These are phyloP conservation scores for Lagenaria siceraria DNA, from an alignment of 306 rosid species.

Conservation along the genomic window DNA sequence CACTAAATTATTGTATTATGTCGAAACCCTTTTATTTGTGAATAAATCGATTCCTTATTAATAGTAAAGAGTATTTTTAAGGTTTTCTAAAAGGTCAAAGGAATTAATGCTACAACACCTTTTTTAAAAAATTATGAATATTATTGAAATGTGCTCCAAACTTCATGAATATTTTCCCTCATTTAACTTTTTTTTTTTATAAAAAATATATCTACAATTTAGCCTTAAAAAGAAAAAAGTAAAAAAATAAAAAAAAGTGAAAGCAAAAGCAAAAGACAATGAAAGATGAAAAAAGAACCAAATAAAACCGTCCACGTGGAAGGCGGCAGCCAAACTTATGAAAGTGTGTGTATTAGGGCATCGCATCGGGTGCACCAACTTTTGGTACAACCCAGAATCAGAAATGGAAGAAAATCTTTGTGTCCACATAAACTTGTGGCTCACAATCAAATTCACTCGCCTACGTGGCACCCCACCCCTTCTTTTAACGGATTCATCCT, in stretches of 20 bases:
- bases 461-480: constrained; percentile 55
- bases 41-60: too few species aligned
- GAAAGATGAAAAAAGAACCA: not conserved
- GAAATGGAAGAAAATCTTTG: constrained; percentile 22
- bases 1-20: too few species aligned
- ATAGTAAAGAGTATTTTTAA: too few species aligned
- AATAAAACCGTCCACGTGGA: not conserved
- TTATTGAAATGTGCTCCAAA: too few species aligned
- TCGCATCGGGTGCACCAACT: constrained; percentile 6
- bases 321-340: not conserved
- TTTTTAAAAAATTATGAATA: too few species aligned
- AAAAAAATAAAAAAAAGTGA: not conserved
- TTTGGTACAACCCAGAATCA: constrained; percentile 9
- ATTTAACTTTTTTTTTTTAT: too few species aligned
- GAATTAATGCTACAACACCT: too few species aligned
- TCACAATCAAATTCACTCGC: constrained; percentile 27
- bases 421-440: constrained; percentile 92
- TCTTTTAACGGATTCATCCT: constrained; percentile 45
- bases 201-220: too few species aligned
- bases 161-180: too few species aligned
- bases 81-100: too few species aligned
- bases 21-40: too few species aligned
- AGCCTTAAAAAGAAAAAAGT: not conserved
- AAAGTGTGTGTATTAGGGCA: not conserved
- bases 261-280: not conserved